Conservation (phyloP, 306 rosid genomes). For the Cicer judaicum region DNA sequence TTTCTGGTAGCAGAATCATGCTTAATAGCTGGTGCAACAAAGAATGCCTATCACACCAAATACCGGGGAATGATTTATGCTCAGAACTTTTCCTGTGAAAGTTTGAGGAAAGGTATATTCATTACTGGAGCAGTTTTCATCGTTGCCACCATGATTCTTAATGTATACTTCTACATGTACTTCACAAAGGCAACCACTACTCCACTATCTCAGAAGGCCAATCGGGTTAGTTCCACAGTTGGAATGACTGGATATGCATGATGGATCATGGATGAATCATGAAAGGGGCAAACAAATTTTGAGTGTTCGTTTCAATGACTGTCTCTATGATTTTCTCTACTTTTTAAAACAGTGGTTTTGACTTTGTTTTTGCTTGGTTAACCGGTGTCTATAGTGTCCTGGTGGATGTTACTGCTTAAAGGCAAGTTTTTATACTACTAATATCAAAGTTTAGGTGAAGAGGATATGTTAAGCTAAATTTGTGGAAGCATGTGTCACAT, state of each 20-base stretch:
- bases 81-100: constrained; percentile 80
- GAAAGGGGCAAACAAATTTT: constrained; percentile 44
- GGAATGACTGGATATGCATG: constrained; percentile 86
- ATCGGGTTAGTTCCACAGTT: constrained; percentile 70
- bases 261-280: not conserved
- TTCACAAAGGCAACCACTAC: constrained; percentile 79
- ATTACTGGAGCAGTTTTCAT: constrained; percentile 86
- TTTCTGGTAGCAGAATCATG: constrained; percentile 90
- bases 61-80: constrained; percentile 78
- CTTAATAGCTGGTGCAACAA: constrained; percentile 86
- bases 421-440: constrained; percentile 34
- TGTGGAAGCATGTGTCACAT: constrained; percentile 16
- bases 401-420: constrained; percentile 29
- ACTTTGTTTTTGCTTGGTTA: constrained; percentile 31
- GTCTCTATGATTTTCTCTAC: constrained; percentile 31
- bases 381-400: constrained; percentile 20
- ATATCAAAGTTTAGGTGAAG: constrained; percentile 28
- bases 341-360: constrained; percentile 29
- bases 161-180: constrained; percentile 90
- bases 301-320: constrained; percentile 34
- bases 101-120: constrained; percentile 88
- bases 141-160: constrained; percentile 86
- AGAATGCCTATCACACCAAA: constrained; percentile 93
- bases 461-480: constrained; percentile 1
- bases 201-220: constrained; percentile 65